phyloP scores from a whole-genome alignment of 176 grass and related monocot species.

The Puccinellia tenuiflora region DNA sequence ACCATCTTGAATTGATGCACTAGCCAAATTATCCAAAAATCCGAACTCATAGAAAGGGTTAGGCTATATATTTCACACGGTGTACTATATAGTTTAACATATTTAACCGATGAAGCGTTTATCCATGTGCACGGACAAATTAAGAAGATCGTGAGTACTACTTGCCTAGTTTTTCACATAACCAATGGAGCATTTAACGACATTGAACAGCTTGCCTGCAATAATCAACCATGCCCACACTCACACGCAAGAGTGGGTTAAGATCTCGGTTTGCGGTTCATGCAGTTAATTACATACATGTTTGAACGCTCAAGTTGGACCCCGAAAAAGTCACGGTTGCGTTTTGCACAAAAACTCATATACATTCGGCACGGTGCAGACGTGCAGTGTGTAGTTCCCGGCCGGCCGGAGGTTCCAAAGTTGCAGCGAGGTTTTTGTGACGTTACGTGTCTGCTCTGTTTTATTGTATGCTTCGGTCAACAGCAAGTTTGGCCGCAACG shows the following conservation, averaged over 20 bases:
- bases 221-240: background rate
- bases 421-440: background rate
- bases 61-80: too few species aligned
- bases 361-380: background rate
- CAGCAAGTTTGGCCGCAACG: background rate
- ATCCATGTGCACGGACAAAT: background rate
- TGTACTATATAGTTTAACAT: background rate
- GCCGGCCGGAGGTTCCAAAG: background rate
- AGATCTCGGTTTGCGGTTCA: background rate
- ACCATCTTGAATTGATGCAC: too few species aligned
- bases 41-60: too few species aligned
- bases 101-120: slow-evolving; percentile 11
- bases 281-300: background rate
- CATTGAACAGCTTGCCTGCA: background rate
- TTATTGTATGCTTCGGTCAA: background rate
- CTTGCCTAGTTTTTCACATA: background rate
- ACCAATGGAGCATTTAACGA: background rate
- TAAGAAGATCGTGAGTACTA: background rate
- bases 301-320: background rate
- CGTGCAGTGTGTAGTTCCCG: too few species aligned
- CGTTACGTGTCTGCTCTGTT: slow-evolving; percentile 1
- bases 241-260: background rate
- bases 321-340: background rate
- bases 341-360: background rate
- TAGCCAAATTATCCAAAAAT: too few species aligned